A percentile compares a stretch with the other conserved stretches of the same genome.
phyloP scores from a whole-genome alignment of 345 rosid genomes.

The Geranium brycei region DNA sequence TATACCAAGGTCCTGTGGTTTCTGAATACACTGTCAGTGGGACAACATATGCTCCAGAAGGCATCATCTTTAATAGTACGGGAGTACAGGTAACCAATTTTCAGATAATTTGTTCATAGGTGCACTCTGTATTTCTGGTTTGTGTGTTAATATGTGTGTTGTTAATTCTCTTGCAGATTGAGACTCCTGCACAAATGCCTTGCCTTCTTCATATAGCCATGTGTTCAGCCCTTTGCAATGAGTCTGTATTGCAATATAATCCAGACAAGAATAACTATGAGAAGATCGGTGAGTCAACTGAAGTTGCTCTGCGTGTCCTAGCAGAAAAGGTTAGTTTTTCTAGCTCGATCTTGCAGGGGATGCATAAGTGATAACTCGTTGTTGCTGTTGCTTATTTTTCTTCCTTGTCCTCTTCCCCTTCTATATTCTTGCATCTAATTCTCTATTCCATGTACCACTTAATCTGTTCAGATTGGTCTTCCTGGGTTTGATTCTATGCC shows the following conservation, averaged over 20 bases:
- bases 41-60: slow-evolving; percentile 97
- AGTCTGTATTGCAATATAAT: slow-evolving; percentile 86
- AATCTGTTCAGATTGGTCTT: slow-evolving; percentile 77
- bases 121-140: not conserved
- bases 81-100: slow-evolving; percentile 47
- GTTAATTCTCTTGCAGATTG: slow-evolving; percentile 50
- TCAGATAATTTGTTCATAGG: not conserved
- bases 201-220: slow-evolving; percentile 88
- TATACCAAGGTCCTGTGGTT: slow-evolving; percentile 46
- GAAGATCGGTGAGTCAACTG: slow-evolving; percentile 98
- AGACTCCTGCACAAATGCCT: slow-evolving; percentile 80
- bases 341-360: not conserved
- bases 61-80: slow-evolving; percentile 52
- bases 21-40: slow-evolving; percentile 77
- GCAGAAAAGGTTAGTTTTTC: slow-evolving; percentile 69
- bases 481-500: slow-evolving; percentile 99
- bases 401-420: not conserved
- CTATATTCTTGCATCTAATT: too few species aligned
- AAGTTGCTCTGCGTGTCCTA: slow-evolving; percentile 92
- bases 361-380: not conserved
- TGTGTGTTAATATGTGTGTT: not conserved
- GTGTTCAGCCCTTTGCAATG: slow-evolving; percentile 97
- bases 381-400: not conserved
- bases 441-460: not conserved
- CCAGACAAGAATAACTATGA: slow-evolving; percentile 82